A percentile compares a stretch with the other conserved stretches of the same genome.
Conservation (phyloP, 305 asterid species). For the Fraxinus sp. region DNA sequence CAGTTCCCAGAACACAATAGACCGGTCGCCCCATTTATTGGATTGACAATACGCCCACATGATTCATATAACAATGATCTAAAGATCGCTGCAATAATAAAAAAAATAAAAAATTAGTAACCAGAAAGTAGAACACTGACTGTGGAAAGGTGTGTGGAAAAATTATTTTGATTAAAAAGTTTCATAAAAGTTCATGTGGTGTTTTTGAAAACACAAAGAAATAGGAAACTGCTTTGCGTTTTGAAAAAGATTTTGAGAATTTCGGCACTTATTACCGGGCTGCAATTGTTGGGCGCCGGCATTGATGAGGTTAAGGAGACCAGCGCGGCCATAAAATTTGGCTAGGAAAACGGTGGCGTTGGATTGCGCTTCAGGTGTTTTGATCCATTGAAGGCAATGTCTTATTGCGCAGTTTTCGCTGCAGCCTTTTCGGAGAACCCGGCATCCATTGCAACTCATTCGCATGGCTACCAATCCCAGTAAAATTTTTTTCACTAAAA, state of each 20-base stretch:
- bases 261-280: constrained; percentile 46
- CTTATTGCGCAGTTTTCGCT: constrained; percentile 60
- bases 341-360: constrained; percentile 84
- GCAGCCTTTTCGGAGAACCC: constrained; percentile 83
- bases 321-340: constrained; percentile 89
- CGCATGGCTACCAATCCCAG: constrained; percentile 37
- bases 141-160: background rate
- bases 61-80: constrained; percentile 78
- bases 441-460: constrained; percentile 84
- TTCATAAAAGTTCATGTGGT: background rate
- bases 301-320: constrained; percentile 75
- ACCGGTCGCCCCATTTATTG: constrained; percentile 82
- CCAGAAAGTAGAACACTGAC: background rate
- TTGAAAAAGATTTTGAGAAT: background rate
- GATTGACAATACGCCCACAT: constrained; percentile 80
- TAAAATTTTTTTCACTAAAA: background rate
- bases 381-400: constrained; percentile 79
- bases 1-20: constrained; percentile 63
- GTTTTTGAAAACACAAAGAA: background rate
- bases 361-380: constrained; percentile 60
- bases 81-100: constrained; percentile 49
- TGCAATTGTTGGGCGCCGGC: constrained; percentile 67
- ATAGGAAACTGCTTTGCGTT: background rate
- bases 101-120: background rate
- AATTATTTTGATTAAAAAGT: background rate